A percentile compares a stretch with the other conserved stretches of the same genome.
Conservation (phyloP, 768 basidiomycete genomes). For the Boletus vinaceobasis region DNA sequence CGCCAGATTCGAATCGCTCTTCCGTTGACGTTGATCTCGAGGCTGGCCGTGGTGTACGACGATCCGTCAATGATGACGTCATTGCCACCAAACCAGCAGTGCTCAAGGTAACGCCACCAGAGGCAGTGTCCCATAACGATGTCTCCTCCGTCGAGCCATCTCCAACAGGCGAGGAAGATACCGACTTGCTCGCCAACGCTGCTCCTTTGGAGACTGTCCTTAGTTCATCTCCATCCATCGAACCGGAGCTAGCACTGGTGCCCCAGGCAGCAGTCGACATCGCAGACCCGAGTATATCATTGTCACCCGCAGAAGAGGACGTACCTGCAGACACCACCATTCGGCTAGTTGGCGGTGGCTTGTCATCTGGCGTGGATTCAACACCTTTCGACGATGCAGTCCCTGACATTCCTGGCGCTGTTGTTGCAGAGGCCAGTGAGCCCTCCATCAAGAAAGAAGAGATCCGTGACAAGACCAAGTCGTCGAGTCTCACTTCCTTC, state of each 20-base stretch:
- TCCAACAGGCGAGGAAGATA: slow-evolving; percentile 31
- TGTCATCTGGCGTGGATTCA: slow-evolving; percentile 32
- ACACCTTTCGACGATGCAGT: slow-evolving; percentile 31
- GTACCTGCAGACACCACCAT: slow-evolving; percentile 43
- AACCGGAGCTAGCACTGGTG: slow-evolving; percentile 4
- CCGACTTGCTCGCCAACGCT: slow-evolving; percentile 50
- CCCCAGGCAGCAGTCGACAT: slow-evolving; percentile 1
- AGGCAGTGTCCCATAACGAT: slow-evolving; percentile 10
- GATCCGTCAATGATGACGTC: slow-evolving; percentile 18
- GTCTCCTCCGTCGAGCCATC: slow-evolving; percentile 20
- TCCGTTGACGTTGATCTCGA: slow-evolving; percentile 37
- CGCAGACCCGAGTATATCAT: slow-evolving; percentile 8
- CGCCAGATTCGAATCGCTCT: slow-evolving; percentile 40
- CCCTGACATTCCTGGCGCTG: slow-evolving; percentile 37
- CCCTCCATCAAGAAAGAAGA: slow-evolving; percentile 28
- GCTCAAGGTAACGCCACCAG: slow-evolving; percentile 9
- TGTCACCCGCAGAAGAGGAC: slow-evolving; percentile 14
- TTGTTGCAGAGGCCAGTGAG: slow-evolving; percentile 32
- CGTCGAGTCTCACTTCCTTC: slow-evolving; percentile 50
- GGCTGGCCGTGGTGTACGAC: slow-evolving; percentile 42
- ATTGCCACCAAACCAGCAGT: slow-evolving; percentile 12
- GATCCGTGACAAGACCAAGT: slow-evolving; percentile 52
- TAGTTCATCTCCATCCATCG: slow-evolving; percentile 30
- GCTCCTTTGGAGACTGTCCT: slow-evolving; percentile 32
- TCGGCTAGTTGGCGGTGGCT: slow-evolving; percentile 57